Percentiles rank a stretch among this genome's conserved stretches.
Evolutionary conservation across 495 filamentous ascomycete species (phyloP).

Genomic region (Penicillium canariense): DNA sequence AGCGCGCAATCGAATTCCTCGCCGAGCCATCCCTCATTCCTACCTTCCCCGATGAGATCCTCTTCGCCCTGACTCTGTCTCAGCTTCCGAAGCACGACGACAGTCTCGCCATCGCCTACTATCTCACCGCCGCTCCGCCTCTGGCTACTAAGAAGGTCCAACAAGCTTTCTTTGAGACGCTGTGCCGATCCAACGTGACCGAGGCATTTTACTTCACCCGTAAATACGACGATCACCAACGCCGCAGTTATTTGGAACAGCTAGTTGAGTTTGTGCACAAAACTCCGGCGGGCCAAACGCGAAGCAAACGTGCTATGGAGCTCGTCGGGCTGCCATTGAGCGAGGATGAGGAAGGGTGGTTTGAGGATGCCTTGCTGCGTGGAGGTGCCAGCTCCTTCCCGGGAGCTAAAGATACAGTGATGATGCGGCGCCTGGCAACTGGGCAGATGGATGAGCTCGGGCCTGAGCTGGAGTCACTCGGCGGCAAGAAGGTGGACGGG

Average conservation of each 20-base stretch:
- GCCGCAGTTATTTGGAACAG: conserved; percentile 60
- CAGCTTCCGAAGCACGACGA: conserved; percentile 59
- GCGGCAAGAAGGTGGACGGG: conserved; percentile 50
- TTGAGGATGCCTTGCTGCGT: conserved; percentile 59
- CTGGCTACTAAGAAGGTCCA: conserved; percentile 58
- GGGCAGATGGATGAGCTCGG: conserved; percentile 44
- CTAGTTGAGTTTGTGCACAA: conserved; percentile 63
- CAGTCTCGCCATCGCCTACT: conserved; percentile 70
- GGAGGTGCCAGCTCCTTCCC: conserved; percentile 60
- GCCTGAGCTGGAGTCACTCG: conserved; percentile 38
- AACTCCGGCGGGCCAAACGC: conserved; percentile 39
- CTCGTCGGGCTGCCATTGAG: conserved; percentile 68
- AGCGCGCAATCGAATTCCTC: conserved; percentile 69
- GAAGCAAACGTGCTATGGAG: conserved; percentile 60
- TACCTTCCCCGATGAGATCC: conserved; percentile 78
- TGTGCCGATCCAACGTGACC: conserved; percentile 63
- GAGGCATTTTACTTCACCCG: conserved; percentile 75
- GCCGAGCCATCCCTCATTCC: conserved; percentile 73
- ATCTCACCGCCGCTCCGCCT: conserved; percentile 65
- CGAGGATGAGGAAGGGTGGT: conserved; percentile 68
- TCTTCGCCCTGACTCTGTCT: conserved; percentile 61
- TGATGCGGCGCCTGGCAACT: conserved; percentile 63
- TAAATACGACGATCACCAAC: conserved; percentile 57
- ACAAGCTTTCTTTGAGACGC: conserved; percentile 61
- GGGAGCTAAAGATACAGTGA: conserved; percentile 64